Base-by-base conservation (phyloP, 148 eudicot genomes). In the Vaccinium corymbosum region DNA sequence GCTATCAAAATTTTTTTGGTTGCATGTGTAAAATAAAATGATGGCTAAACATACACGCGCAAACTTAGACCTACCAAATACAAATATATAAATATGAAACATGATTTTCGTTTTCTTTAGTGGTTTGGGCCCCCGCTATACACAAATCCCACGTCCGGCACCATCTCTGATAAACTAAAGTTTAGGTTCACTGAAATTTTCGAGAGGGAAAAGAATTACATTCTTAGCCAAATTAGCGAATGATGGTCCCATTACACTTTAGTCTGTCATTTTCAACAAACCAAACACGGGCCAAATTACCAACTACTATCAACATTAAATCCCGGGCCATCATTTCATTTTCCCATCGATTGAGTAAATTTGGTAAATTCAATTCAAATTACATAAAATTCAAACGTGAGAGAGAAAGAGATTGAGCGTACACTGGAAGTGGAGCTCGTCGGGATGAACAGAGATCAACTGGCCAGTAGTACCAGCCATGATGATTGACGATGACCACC, bases 361-460 rank as follows among this genome's bases (percentile, higher is more conserved):
- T 48, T 48, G 27, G 20, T 57, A 61, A 22, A 82, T 10, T n/a
- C 56, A 76, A 76, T 17, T 29, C 25, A 38, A 78, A 14, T 52
- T 61, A 56, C 35, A 89, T 42, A 17, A 35, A 42, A 84, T 15
- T 17, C 56, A 59, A 19, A 59, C 64, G 3, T 59, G 16, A 56
- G 10, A 56, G 38, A 50, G 62, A 20, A 19, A 81, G 52, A 53
- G 25, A 73, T 4, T 1, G 61, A 17, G 85, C 86, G 3, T 91
- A 95, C 98, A 89, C 83, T 88, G 90, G 55, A 95, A 95, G 80
- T 78, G 90, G 88, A 95, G 94, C 84, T 95, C 98, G 20, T 92
- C 94, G 20, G 98, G 98, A 8, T 90, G 90, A 88, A 95, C 93
- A 74, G 92, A 87, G 79, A 95, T 88, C 86, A 92, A 90, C 61